Base-by-base conservation (phyloP, 805 yeast genomes). In the Wickerhamomyces chaumierensis region DNA sequence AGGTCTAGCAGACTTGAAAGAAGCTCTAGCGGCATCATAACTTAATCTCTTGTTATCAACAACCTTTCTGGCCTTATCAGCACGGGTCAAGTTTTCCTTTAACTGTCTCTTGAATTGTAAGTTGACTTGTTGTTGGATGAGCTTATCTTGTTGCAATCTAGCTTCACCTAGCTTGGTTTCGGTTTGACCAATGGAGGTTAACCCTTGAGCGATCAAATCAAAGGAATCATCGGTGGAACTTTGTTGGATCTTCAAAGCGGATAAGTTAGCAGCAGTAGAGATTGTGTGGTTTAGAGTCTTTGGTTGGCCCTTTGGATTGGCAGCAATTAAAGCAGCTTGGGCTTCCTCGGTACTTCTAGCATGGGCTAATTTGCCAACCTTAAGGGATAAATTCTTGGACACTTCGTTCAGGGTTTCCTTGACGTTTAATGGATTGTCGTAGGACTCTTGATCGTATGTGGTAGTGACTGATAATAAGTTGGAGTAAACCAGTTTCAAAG, bases 241-340 rank as follows among this genome's bases (percentile, higher is more conserved):
- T 38, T 54, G 52, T 44, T 53, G 45, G 47, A 58, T 43, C 50
- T 53, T 51, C 44, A 55, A 42, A 44, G 60, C 50, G 45, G 57
- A 40, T 41, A 56, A 70, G 43, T 78, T 72, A 9, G 90, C 72
- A 32, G 90, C 88, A 42, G 90, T 73, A 35, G 85, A 73, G 42
- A 84, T 64, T 6, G 94, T 94, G 56, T 82, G 90, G 59, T 80
- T 78, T 52, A 84, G 66, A 14, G 94, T 85, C 67, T 82, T 81
- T 49, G 94, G 94, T 42, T 71, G 69, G 34, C 57, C 48, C 41
- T 60, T 57, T 34, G 75, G 68, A 51, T 71, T 64, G 55, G 77
- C 61, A 19, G 66, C 63, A 39, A 71, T 63, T 32, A 81, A 62
- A 13, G 84, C 81, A 13, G 81, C 74, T 62, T 84, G 92, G 4